Percentiles rank a stretch among this genome's conserved stretches.
Conservation (phyloP, 768 basidiomycete genomes). For the Psilocybe cubensis region DNA sequence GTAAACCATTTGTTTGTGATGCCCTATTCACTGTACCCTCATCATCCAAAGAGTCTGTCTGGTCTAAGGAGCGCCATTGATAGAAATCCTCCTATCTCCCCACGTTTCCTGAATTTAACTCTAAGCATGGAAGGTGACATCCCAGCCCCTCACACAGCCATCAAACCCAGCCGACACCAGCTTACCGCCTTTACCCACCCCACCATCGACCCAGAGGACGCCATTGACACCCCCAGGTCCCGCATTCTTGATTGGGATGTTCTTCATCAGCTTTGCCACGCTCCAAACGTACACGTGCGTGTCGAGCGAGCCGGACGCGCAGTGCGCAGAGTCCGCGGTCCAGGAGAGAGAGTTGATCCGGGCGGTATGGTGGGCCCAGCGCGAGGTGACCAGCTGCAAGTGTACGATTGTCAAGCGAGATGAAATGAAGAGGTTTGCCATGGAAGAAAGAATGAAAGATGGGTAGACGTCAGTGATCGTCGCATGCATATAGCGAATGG, state of each 20-base stretch:
- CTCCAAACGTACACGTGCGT: constrained; percentile 92
- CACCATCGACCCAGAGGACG: constrained; percentile 75
- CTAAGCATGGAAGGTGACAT: constrained; percentile 51
- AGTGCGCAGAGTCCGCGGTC: constrained; percentile 73
- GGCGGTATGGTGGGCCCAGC: constrained; percentile 88
- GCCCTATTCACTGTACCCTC: too few species aligned
- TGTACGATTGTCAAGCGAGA: too few species aligned
- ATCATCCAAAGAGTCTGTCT: too few species aligned
- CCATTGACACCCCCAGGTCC: constrained; percentile 83
- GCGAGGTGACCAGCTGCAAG: constrained; percentile 64
- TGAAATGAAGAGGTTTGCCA: neutral
- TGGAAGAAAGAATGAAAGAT: neutral
- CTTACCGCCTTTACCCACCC: constrained; percentile 41
- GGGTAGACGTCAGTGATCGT: neutral
- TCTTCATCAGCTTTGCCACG: constrained; percentile 68
- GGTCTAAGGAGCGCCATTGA: too few species aligned
- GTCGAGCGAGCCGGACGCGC: constrained; percentile 91
- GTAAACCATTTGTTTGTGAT: too few species aligned
- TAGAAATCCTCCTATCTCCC: too few species aligned
- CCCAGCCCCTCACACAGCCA: constrained; percentile 77
- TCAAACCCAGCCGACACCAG: constrained; percentile 82
- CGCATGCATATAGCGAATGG: neutral
- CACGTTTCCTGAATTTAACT: neutral
- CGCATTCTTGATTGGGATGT: constrained; percentile 84
- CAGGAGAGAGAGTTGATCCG: constrained; percentile 81